phyloP scores from a whole-genome alignment of 2,329 filamentous ascomycete species.

The Byssoonygena ceratinophila region DNA sequence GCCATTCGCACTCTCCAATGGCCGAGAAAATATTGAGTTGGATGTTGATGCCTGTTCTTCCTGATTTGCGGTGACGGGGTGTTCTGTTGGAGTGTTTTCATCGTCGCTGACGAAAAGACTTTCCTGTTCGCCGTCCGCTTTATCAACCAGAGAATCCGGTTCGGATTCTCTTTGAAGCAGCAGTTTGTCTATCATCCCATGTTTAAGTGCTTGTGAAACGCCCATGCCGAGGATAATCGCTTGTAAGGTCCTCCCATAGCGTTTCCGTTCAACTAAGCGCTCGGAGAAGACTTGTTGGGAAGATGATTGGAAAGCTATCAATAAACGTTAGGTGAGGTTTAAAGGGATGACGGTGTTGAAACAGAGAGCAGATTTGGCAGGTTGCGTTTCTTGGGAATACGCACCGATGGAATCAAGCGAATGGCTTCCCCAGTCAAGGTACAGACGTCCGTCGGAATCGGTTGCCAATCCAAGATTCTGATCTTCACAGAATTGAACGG shows the following conservation, averaged over 20 bases:
- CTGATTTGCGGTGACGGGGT: slow-evolving; percentile 14
- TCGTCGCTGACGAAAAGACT: slow-evolving; percentile 32
- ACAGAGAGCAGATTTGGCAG: neutral
- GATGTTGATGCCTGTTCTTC: neutral
- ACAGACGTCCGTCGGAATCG: slow-evolving; percentile 38
- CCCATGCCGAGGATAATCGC: slow-evolving; percentile 49
- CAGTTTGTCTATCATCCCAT: slow-evolving; percentile 41
- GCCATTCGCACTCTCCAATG: neutral
- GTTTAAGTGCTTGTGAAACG: slow-evolving; percentile 41
- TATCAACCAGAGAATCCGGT: slow-evolving; percentile 22
- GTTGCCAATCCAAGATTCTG: slow-evolving; percentile 44
- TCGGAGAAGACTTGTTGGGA: slow-evolving; percentile 46
- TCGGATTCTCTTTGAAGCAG: slow-evolving; percentile 25
- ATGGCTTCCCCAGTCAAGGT: slow-evolving; percentile 41
- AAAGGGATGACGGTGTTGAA: neutral
- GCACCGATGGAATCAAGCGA: slow-evolving; percentile 41
- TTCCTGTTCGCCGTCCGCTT: slow-evolving; percentile 26
- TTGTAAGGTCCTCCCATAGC: slow-evolving; percentile 44
- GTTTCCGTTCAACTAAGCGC: slow-evolving; percentile 48
- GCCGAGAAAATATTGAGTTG: slow-evolving; percentile 1
- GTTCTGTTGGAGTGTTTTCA: slow-evolving; percentile 22
- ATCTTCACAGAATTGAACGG: slow-evolving; percentile 43
- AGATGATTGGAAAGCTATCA: slow-evolving; percentile 34
- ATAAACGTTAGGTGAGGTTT: slow-evolving; percentile 21
- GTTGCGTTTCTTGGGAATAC: slow-evolving; percentile 18